phyloP scores from a whole-genome alignment of 345 rosid genomes.

The Sapria himalayana region DNA sequence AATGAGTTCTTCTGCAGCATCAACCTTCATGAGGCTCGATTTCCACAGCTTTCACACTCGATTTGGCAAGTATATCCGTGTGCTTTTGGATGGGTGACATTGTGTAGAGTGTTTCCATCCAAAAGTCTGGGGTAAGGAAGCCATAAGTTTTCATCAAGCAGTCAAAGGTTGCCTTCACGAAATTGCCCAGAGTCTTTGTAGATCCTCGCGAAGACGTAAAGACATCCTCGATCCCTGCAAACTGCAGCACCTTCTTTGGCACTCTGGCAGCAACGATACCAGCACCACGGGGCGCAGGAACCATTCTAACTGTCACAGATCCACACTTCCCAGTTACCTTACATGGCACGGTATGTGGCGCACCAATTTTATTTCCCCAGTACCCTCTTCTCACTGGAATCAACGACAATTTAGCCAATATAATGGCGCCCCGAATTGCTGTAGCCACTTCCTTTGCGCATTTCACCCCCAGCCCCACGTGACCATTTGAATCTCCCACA shows the following conservation, averaged over 20 bases:
- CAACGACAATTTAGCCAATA: slow-evolving; percentile 41
- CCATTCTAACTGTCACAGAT: slow-evolving; percentile 53
- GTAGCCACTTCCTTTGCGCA: slow-evolving; percentile 59
- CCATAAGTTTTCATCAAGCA: slow-evolving; percentile 54
- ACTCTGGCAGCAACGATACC: slow-evolving; percentile 80
- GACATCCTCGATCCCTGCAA: slow-evolving; percentile 70
- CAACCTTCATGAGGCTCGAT: too few species aligned
- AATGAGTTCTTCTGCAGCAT: too few species aligned
- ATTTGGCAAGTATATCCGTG: slow-evolving; percentile 28
- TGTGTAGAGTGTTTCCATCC: slow-evolving; percentile 39
- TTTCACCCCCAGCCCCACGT: slow-evolving; percentile 54
- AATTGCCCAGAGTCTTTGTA: slow-evolving; percentile 65
- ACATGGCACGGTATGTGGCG: slow-evolving; percentile 51
- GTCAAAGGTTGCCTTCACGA: slow-evolving; percentile 66
- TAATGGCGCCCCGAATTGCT: slow-evolving; percentile 45
- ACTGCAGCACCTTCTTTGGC: slow-evolving; percentile 72
- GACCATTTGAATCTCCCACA: slow-evolving; percentile 43
- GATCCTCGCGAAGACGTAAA: slow-evolving; percentile 73
- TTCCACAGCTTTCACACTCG: slow-evolving; percentile 18
- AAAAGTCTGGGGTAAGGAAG: slow-evolving; percentile 61
- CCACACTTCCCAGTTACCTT: slow-evolving; percentile 67
- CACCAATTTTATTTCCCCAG: slow-evolving; percentile 67
- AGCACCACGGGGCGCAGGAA: slow-evolving; percentile 64
- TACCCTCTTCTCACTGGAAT: slow-evolving; percentile 60
- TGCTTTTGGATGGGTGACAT: slow-evolving; percentile 45